These are phyloP conservation scores for Paulownia fortunei DNA, from an alignment of 257 asterid genomes.

Conservation along the genomic window DNA sequence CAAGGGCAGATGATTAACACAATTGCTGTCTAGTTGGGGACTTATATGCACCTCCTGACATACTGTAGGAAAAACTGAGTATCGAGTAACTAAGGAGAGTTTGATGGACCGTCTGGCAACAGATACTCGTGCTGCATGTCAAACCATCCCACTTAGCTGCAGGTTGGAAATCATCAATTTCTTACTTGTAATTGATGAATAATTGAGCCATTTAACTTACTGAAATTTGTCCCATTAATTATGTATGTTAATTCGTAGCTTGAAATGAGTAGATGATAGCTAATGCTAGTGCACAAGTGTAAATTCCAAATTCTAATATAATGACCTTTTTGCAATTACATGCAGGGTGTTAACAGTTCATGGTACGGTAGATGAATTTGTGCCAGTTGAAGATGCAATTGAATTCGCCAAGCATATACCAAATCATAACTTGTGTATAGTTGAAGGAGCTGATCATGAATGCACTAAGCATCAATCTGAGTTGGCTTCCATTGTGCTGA, in stretches of 20 bases:
- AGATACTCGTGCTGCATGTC: constrained; percentile 64
- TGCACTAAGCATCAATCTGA: constrained; percentile 63
- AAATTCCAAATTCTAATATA: background rate
- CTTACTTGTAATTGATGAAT: background rate
- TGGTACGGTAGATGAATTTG: constrained; percentile 74
- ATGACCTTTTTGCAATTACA: background rate
- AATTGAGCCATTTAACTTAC: background rate
- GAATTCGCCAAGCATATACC: constrained; percentile 56
- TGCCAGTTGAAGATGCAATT: constrained; percentile 74
- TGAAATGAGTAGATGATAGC: background rate
- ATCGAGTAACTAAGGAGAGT: constrained; percentile 74
- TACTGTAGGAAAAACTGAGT: constrained; percentile 63
- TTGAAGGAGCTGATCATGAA: constrained; percentile 89
- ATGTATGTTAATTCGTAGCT: background rate
- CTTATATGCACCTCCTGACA: background rate
- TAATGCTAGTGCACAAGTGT: background rate
- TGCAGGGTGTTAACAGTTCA: constrained; percentile 81
- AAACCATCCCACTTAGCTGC: constrained; percentile 58
- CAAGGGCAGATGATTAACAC: background rate
- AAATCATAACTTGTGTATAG: constrained; percentile 60
- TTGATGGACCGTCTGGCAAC: constrained; percentile 81
- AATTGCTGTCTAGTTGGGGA: background rate
- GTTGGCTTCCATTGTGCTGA: constrained; percentile 58
- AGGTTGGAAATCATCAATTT: constrained; percentile 48
- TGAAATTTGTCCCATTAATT: background rate